These are phyloP conservation scores for Sporobolus alterniflorus DNA, from an alignment of 202 grass and related monocot species.

Conservation along the genomic window DNA sequence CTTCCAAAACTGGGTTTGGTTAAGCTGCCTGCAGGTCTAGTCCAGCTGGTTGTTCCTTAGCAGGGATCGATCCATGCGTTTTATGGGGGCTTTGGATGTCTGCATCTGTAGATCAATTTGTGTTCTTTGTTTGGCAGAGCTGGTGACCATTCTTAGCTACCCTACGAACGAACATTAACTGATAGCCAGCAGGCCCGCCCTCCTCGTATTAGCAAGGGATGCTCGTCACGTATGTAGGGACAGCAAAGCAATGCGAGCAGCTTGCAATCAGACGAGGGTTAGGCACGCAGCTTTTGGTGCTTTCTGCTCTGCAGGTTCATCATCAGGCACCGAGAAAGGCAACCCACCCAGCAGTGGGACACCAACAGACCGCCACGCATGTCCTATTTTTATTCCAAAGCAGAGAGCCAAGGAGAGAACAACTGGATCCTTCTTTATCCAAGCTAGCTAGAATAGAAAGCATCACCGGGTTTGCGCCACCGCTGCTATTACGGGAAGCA, in stretches of 20 bases:
- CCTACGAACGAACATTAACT: too few species aligned
- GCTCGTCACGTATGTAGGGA: slow-evolving; percentile 1
- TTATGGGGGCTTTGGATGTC: neutral
- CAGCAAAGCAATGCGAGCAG: neutral
- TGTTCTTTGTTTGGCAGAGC: neutral
- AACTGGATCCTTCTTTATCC: neutral
- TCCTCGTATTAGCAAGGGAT: neutral
- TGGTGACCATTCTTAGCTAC: slow-evolving; percentile 1
- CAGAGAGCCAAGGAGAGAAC: too few species aligned
- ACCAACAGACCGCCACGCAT: neutral
- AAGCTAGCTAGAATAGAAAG: neutral
- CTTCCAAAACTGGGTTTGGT: neutral
- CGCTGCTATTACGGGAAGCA: slow-evolving; percentile 33
- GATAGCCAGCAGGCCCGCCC: too few species aligned
- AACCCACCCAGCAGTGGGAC: neutral
- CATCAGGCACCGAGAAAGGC: slow-evolving; percentile 1
- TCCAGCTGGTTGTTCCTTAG: neutral
- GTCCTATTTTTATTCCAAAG: neutral
- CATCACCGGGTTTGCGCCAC: too few species aligned
- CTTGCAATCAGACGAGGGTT: neutral
- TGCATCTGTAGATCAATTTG: neutral
- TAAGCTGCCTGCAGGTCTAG: neutral
- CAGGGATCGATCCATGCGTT: neutral
- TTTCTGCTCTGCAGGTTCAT: neutral
- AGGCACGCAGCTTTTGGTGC: slow-evolving; percentile 2